Evolutionary conservation across 108 stramenopile species (phyloP).

Genomic region (Nannochloropsis gaditana): DNA sequence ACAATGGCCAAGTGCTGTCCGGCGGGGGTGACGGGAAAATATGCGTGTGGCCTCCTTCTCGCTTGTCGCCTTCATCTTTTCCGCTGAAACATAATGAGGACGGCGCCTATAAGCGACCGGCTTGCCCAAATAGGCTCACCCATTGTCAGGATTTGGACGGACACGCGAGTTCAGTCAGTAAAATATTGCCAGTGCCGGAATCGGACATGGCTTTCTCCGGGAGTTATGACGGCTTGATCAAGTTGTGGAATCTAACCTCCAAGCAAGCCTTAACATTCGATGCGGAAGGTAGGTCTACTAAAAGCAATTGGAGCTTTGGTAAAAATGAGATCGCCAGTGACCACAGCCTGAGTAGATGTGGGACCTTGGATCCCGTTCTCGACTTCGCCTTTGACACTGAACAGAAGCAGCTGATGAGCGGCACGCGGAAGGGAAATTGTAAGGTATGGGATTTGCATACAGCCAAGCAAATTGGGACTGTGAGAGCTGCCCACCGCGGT

Average conservation of each 20-base stretch:
- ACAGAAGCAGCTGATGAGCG: background rate
- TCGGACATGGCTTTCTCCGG: background rate
- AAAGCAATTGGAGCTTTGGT: background rate
- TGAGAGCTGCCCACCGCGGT: background rate
- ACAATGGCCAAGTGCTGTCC: background rate
- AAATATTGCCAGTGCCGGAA: background rate
- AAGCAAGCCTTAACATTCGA: background rate
- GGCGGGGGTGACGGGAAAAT: background rate
- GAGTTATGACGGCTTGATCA: slow-evolving; percentile 9
- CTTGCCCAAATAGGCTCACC: background rate
- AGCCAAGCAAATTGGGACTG: background rate
- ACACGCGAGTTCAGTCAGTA: slow-evolving; percentile 4
- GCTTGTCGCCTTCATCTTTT: background rate
- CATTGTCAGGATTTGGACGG: background rate
- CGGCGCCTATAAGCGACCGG: background rate
- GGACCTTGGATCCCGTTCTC: background rate
- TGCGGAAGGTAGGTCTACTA: background rate
- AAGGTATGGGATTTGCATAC: background rate
- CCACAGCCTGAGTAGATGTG: background rate
- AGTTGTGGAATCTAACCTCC: background rate
- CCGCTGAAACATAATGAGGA: background rate
- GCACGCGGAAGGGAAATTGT: background rate
- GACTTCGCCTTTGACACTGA: background rate
- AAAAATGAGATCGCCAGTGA: background rate
- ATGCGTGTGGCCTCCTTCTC: slow-evolving; percentile 9